Base-by-base conservation (phyloP, 176 grass and related monocot genomes). In the Triticum timopheevii region DNA sequence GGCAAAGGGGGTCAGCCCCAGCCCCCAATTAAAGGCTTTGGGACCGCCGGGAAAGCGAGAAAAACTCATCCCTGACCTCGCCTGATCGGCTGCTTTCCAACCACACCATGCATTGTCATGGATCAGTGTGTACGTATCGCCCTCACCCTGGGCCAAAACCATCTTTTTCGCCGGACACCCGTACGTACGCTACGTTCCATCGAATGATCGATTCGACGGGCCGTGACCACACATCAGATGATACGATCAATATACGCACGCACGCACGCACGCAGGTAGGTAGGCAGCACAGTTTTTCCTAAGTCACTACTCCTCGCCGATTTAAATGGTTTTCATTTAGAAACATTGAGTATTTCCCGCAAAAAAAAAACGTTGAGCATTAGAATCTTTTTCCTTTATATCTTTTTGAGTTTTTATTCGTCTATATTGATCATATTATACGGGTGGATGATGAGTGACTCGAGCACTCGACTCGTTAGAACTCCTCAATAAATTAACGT, bases 31-130 rank as follows among this genome's bases (percentile, higher is more conserved):
- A 73, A 86, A 86, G 84, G 84, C 83, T 79, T 76, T 20, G 84
- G 89, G 79, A 65, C 88, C 84, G 24, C 56, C 33, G 45, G 58
- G 80, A 90, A 87, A 90, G 85, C 74, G n/a, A 75, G 65, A 63
- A 65, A 65, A 47, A 74, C 80, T 73, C 59, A 79, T 35, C 33
- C 84, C 85, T 90, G 40, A 52, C n/a, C 72, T 61, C 36, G 62
- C 33, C 69, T 66, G 69, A 24, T 61, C 36, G 61, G 6, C 38
- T 47, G 54, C 70, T 73, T 80, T 80, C 67, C 68, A 25, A 7
- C 49, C 52, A 83, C 80, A 66, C 79, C 61, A 47, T 65, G 42
- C 23, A 39, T 73, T 30, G 31, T 49, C 54, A 74, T 22, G 82
- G 50, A 65, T 65, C 47, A 10, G 63, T 20, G 52, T 58, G 54